Conservation (phyloP, 192 early-diverging fungal genomes). For the Backusella westeae region DNA sequence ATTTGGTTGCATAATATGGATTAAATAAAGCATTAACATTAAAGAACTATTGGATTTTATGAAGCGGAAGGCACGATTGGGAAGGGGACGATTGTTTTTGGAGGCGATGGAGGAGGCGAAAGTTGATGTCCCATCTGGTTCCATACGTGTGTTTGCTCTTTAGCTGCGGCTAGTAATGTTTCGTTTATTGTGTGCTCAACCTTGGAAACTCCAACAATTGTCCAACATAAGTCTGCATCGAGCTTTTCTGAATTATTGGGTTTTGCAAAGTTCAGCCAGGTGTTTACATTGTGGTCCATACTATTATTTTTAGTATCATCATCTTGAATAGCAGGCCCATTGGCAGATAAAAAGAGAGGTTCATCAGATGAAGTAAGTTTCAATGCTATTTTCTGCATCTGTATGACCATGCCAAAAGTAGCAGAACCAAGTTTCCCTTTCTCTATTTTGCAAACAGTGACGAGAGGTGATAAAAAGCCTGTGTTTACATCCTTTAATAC, state of each 20-base stretch:
- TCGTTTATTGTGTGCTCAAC: conserved; percentile 28
- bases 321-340: conserved; percentile 18
- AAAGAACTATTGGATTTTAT: conserved; percentile 34
- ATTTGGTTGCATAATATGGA: not conserved
- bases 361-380: conserved; percentile 38
- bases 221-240: conserved; percentile 82
- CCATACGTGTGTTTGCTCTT: not conserved
- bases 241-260: conserved; percentile 40
- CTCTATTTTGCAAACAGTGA: conserved; percentile 80
- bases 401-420: conserved; percentile 68
- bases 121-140: not conserved
- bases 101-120: conserved; percentile 37
- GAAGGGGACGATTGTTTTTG: conserved; percentile 24
- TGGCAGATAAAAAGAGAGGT: conserved; percentile 42
- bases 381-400: conserved; percentile 84
- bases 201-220: conserved; percentile 76
- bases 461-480: conserved; percentile 61
- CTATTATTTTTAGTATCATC: not conserved
- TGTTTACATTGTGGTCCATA: not conserved
- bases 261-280: not conserved
- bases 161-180: not conserved
- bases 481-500: conserved; percentile 64
- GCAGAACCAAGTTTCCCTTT: conserved; percentile 61
- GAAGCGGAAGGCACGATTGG: conserved; percentile 10
- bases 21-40: not conserved